Base-by-base conservation (phyloP, 495 filamentous ascomycete genomes). In the Annulohypoxylon nitens region DNA sequence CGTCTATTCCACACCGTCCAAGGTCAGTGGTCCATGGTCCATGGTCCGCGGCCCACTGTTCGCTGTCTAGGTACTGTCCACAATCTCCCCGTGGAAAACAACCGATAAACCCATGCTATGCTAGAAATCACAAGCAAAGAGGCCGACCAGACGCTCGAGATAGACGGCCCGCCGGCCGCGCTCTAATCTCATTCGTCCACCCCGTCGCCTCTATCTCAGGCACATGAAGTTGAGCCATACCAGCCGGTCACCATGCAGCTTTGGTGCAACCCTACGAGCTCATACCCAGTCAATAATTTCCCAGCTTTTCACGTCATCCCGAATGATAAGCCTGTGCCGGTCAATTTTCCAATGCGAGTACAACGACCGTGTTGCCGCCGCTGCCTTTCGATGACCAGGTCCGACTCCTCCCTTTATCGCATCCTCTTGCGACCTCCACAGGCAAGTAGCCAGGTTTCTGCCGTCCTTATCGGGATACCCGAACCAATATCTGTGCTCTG, bases 381-480 rank as follows among this genome's bases (percentile, higher is more conserved):
- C 84, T 43, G 87, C 86, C 70, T 83, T 85, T 23, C 86, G 83
- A 76, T 88, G 86, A 50, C 84, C 86, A 47, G 83, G 83, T 3
- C 93, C 92, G 12, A 82, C 78, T 26, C 91, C 90, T 64, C 91
- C 93, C 69, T 86, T 84, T 73, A 84, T 85, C 30, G 93, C 92
- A 80, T 95, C 92, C 41, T 90, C 84, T 34, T 86, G 84, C 73
- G 84, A 88, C 43, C 91, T 85, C 93, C 93, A 95, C 68, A 95
- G 76, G 78, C 91, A 94, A 50, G 92, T 94, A 54, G 92, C 92
- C 68, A 94, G 79, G 79, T 95, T 94, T 75, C 85, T 83, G 25
- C 86, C 84, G 36, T 90, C 78, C 37, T 77, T 83, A 81, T 93
- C 87, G 36, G 91, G 91, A 33, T 78, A 80, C 12, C 92, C 92